These are phyloP conservation scores for Raffaelea arxii DNA, from an alignment of 2,329 filamentous ascomycete species.

Conservation along the genomic window DNA sequence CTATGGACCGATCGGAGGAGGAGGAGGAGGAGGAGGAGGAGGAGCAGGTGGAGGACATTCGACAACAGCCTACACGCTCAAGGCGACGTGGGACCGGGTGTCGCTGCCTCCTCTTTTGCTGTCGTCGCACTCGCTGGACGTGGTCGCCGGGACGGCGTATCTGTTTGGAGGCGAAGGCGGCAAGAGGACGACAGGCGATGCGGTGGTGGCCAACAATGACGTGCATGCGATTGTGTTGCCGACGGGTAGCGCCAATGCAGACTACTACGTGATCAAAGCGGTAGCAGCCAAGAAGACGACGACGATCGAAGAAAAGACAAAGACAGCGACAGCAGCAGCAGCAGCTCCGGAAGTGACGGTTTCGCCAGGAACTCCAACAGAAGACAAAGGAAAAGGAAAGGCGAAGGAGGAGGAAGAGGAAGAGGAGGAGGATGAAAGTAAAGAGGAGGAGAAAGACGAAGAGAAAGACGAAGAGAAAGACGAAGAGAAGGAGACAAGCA, in stretches of 20 bases:
- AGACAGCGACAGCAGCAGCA: slow-evolving; percentile 11
- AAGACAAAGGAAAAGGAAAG: slow-evolving; percentile 16
- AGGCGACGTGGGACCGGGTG: slow-evolving; percentile 53
- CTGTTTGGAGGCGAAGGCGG: slow-evolving; percentile 67
- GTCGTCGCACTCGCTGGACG: slow-evolving; percentile 63
- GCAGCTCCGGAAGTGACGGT: slow-evolving; percentile 12
- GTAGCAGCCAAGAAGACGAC: slow-evolving; percentile 14
- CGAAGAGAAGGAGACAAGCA: not conserved
- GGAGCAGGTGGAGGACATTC: not conserved
- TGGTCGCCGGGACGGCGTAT: slow-evolving; percentile 44
- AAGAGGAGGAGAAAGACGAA: slow-evolving; percentile 20
- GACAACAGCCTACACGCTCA: slow-evolving; percentile 25
- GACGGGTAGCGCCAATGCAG: slow-evolving; percentile 44
- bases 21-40: too few species aligned
- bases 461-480: slow-evolving; percentile 19
- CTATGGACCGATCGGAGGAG: slow-evolving; percentile 1
- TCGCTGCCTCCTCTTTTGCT: slow-evolving; percentile 48
- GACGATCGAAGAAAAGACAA: slow-evolving; percentile 17
- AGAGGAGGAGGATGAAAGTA: slow-evolving; percentile 14
- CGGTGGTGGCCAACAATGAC: slow-evolving; percentile 59
- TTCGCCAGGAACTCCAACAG: not conserved
- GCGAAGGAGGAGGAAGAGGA: slow-evolving; percentile 21
- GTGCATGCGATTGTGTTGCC: slow-evolving; percentile 58
- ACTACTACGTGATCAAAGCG: slow-evolving; percentile 49
- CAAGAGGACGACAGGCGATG: too few species aligned